A percentile compares a stretch with the other conserved stretches of the same genome.
Evolutionary conservation across 371 early-diverging fungal species (phyloP).

Genomic region (Syncephalastrum racemosum): DNA sequence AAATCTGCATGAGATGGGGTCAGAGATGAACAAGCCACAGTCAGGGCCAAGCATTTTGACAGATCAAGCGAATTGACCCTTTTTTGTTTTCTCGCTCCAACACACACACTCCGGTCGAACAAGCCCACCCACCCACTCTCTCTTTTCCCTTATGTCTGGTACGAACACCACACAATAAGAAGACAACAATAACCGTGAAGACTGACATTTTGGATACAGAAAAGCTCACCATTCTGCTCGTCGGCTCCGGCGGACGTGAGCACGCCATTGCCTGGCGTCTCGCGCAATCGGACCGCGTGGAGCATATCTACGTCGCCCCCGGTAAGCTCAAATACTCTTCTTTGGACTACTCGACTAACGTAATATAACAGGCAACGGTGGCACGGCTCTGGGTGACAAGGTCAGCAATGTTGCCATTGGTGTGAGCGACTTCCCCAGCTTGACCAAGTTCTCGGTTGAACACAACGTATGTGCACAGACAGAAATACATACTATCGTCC

Average conservation of each 20-base stretch:
- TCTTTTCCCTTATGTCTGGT: too few species aligned
- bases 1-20: too few species aligned
- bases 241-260: constrained; percentile 96
- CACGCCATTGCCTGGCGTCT: constrained; percentile 95
- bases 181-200: too few species aligned
- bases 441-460: constrained; percentile 79
- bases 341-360: neutral
- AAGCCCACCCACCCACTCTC: too few species aligned
- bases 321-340: constrained; percentile 48
- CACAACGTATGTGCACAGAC: constrained; percentile 59
- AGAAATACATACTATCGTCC: neutral
- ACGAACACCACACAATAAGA: too few species aligned
- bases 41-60: too few species aligned
- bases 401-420: constrained; percentile 80
- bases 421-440: constrained; percentile 68
- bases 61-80: too few species aligned
- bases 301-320: constrained; percentile 89
- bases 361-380: constrained; percentile 80
- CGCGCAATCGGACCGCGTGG: constrained; percentile 73
- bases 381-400: constrained; percentile 77
- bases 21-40: too few species aligned
- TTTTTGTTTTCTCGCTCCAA: too few species aligned
- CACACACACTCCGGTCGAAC: too few species aligned
- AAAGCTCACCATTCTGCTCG: constrained; percentile 75
- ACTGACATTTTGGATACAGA: constrained; percentile 24